Evolutionary conservation across 2,329 filamentous ascomycete genomes (phyloP).

Genomic region (Phialophora chinensis): DNA sequence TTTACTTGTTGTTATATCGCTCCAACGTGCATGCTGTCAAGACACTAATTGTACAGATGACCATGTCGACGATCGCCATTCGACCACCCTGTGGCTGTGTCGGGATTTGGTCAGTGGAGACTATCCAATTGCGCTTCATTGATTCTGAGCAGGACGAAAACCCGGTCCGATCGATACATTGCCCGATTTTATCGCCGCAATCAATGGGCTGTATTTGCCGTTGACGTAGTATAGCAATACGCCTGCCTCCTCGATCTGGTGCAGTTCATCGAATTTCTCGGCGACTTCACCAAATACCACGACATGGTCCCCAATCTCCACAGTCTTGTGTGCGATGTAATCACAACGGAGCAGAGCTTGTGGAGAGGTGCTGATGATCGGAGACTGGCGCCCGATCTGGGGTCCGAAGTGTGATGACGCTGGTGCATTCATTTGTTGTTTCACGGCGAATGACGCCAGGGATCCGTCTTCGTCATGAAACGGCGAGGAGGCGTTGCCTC

Average conservation of each 20-base stretch:
- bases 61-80: background rate
- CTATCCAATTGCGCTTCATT: background rate
- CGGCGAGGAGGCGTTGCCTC: slow-evolving; percentile 29
- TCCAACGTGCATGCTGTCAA: background rate
- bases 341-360: slow-evolving; percentile 37
- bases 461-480: slow-evolving; percentile 31
- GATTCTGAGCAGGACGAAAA: background rate
- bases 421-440: slow-evolving; percentile 10
- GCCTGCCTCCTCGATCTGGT: slow-evolving; percentile 2
- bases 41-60: background rate
- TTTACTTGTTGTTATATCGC: background rate
- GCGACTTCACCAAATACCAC: slow-evolving; percentile 54
- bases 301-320: slow-evolving; percentile 51
- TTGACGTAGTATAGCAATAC: slow-evolving; percentile 18
- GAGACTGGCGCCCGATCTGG: background rate
- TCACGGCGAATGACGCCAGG: slow-evolving; percentile 19
- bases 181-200: background rate
- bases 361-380: background rate
- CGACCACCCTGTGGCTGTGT: background rate
- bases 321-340: slow-evolving; percentile 44
- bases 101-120: background rate
- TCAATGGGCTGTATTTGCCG: slow-evolving; percentile 8
- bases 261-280: slow-evolving; percentile 2
- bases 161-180: background rate
- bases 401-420: background rate